A percentile compares a stretch with the other conserved stretches of the same genome.
Evolutionary conservation across 129 eudicot genomes (phyloP).

Genomic region (Ambrosia artemisiifolia): DNA sequence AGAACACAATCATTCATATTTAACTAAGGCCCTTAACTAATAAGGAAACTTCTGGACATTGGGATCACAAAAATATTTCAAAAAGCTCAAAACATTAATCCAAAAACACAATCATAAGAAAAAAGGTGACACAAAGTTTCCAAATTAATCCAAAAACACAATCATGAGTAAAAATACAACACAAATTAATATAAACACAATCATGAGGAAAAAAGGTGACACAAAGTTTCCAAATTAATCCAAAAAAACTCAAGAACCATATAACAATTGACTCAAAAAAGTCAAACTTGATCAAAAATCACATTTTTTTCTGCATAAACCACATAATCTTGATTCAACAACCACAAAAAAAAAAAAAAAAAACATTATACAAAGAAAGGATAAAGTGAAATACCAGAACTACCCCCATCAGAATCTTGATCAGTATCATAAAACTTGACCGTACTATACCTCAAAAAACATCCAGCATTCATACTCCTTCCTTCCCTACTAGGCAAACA

Average conservation of each 20-base stretch:
- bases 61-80: constrained; percentile 1
- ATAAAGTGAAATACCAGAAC: constrained; percentile 34
- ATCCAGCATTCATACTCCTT: constrained; percentile 64
- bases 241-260: constrained; percentile 11
- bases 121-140: too few relatives aligned
- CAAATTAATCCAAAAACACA: not conserved
- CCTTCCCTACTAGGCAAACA: constrained; percentile 75
- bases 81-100: not conserved
- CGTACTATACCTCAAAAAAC: constrained; percentile 72
- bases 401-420: constrained; percentile 9
- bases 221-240: not conserved
- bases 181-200: too few relatives aligned
- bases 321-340: not conserved
- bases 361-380: not conserved
- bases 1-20: not conserved
- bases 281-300: not conserved
- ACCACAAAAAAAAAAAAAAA: constrained; percentile 2
- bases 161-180: not conserved
- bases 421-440: constrained; percentile 45
- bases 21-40: too few relatives aligned
- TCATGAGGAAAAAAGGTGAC: too few relatives aligned
- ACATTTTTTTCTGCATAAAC: not conserved
- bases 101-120: constrained; percentile 2
- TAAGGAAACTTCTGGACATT: not conserved
- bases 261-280: not conserved